Percentiles rank a stretch among this genome's conserved stretches.
These are phyloP conservation scores for Massariosphaeria phaeospora DNA, from an alignment of 495 filamentous ascomycete species.

Conservation along the genomic window DNA sequence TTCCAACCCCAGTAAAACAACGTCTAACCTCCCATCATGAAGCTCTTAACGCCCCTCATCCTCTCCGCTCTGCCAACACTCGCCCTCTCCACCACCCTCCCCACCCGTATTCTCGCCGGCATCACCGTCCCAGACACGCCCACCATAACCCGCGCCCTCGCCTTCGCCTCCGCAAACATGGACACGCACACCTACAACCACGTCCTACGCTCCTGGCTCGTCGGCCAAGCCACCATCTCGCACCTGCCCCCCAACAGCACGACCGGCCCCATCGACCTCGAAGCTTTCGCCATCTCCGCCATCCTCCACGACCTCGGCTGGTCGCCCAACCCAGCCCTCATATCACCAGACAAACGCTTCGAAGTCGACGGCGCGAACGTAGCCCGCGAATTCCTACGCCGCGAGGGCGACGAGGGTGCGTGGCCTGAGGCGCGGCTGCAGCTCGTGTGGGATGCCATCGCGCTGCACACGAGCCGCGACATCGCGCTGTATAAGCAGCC, in stretches of 20 bases:
- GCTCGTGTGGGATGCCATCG: slow-evolving; percentile 54
- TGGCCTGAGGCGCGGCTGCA: slow-evolving; percentile 44
- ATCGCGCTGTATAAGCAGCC: slow-evolving; percentile 46
- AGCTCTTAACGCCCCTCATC: too few species aligned
- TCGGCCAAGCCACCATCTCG: slow-evolving; percentile 41
- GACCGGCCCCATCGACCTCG: slow-evolving; percentile 40
- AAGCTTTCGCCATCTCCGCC: slow-evolving; percentile 47
- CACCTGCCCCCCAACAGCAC: slow-evolving; percentile 40
- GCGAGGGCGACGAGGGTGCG: not conserved
- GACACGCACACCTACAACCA: slow-evolving; percentile 46
- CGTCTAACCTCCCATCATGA: too few species aligned
- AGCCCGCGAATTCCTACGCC: slow-evolving; percentile 43
- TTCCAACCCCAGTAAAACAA: too few species aligned
- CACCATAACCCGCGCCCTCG: slow-evolving; percentile 39
- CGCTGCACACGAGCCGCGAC: slow-evolving; percentile 45
- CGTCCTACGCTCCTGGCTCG: slow-evolving; percentile 46
- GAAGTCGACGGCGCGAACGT: slow-evolving; percentile 54
- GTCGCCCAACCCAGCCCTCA: slow-evolving; percentile 38
- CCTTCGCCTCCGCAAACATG: slow-evolving; percentile 39
- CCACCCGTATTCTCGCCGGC: slow-evolving; percentile 23
- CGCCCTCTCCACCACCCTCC: too few species aligned
- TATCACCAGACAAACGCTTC: slow-evolving; percentile 49
- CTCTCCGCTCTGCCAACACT: too few species aligned
- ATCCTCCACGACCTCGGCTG: slow-evolving; percentile 56
- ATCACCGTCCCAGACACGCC: slow-evolving; percentile 24